A percentile compares a stretch with the other conserved stretches of the same genome.
These are phyloP conservation scores for Fusarium xyrophilum DNA, from an alignment of 2,329 filamentous ascomycete genomes.

Conservation along the genomic window DNA sequence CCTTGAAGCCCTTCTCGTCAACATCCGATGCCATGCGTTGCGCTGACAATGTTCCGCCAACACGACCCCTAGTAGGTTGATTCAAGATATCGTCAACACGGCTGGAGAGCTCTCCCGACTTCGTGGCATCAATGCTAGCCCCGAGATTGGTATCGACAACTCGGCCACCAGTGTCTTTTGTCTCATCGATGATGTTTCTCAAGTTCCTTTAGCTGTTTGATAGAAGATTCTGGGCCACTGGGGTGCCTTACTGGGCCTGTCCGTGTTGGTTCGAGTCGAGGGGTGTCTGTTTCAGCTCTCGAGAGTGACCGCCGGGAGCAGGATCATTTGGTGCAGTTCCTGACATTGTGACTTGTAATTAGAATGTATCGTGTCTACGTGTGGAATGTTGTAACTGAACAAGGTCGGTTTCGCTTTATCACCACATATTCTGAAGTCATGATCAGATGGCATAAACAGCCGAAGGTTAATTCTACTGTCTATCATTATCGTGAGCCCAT, in stretches of 20 bases:
- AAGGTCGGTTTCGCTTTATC: neutral
- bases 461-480: neutral
- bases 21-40: neutral
- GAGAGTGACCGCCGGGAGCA: conserved; percentile 1
- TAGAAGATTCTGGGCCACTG: neutral
- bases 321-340: conserved; percentile 14
- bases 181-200: conserved; percentile 18
- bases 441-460: neutral
- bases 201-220: neutral
- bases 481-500: neutral
- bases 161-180: neutral
- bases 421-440: neutral
- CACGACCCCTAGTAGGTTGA: neutral
- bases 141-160: conserved; percentile 12
- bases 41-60: neutral
- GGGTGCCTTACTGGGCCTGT: neutral
- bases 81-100: neutral
- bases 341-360: neutral
- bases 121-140: conserved; percentile 1
- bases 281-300: neutral
- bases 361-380: neutral
- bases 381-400: too few species aligned
- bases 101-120: neutral
- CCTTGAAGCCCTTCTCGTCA: conserved; percentile 9
- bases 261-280: conserved; percentile 14